Percentiles rank a stretch among this genome's conserved stretches.
These are phyloP conservation scores for Puccinia horiana DNA, from an alignment of 1,284 basidiomycete genomes.

Conservation along the genomic window DNA sequence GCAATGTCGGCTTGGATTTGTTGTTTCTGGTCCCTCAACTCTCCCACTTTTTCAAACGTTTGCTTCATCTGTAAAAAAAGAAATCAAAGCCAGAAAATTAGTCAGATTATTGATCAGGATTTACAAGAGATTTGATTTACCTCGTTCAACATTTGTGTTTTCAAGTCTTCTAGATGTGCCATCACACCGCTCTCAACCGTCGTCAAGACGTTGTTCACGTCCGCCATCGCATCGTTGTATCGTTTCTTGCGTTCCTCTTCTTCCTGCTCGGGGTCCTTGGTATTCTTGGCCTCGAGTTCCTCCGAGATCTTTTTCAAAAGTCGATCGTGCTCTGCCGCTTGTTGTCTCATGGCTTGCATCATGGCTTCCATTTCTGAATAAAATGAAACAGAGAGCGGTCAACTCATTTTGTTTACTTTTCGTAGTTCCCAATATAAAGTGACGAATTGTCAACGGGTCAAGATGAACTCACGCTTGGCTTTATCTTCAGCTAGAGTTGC, in stretches of 20 bases:
- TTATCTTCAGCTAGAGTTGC: slow-evolving; percentile 48
- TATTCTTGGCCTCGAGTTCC: slow-evolving; percentile 21
- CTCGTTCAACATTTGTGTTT: slow-evolving; percentile 44
- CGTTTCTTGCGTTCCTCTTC: slow-evolving; percentile 23
- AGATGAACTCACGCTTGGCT: slow-evolving; percentile 39
- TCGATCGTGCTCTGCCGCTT: slow-evolving; percentile 47
- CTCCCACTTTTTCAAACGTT: slow-evolving; percentile 48
- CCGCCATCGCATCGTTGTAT: slow-evolving; percentile 40
- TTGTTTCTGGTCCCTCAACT: slow-evolving; percentile 47
- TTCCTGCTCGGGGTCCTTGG: neutral
- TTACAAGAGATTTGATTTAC: neutral
- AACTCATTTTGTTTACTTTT: neutral
- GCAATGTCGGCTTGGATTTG: slow-evolving; percentile 49
- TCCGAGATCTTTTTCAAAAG: slow-evolving; percentile 40
- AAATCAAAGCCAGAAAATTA: neutral
- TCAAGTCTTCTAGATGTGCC: slow-evolving; percentile 48
- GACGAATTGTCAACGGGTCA: too few species aligned
- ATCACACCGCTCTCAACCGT: slow-evolving; percentile 45
- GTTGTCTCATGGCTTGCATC: slow-evolving; percentile 44
- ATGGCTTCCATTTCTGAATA: slow-evolving; percentile 36
- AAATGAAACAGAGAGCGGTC: neutral
- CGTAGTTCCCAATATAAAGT: too few species aligned
- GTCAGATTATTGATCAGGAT: neutral
- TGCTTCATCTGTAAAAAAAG: slow-evolving; percentile 43
- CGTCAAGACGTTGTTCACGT: slow-evolving; percentile 40